Conservation (phyloP, 148 eudicot species). For the Vaccinium vitisidaea region DNA sequence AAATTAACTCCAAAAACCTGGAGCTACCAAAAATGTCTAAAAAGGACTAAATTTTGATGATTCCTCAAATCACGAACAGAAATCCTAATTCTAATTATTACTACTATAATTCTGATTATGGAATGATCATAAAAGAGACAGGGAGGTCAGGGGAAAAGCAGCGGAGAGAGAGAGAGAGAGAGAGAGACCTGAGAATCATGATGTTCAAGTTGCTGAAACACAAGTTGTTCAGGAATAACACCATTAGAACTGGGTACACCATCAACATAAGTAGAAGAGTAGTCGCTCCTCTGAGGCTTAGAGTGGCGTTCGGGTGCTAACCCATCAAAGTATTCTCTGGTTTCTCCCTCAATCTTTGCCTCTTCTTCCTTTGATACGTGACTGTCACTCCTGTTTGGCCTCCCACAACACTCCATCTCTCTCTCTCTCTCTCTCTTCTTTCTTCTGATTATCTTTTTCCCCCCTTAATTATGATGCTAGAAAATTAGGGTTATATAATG, state of each 20-base stretch:
- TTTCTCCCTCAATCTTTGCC: constrained; percentile 50
- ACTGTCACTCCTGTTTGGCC: constrained; percentile 75
- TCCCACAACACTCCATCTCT: constrained; percentile 43
- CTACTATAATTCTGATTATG: no score
- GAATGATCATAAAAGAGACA: no score
- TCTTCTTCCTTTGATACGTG: constrained; percentile 68
- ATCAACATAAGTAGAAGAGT: constrained; percentile 51
- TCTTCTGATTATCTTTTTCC: background rate
- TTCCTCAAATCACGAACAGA: no score
- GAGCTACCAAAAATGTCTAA: no score
- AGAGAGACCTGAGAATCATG: constrained; percentile 37
- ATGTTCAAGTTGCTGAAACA: constrained; percentile 62
- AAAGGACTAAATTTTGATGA: no score
- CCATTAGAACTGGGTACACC: constrained; percentile 29
- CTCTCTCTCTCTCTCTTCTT: constrained; percentile 9
- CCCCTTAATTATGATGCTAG: background rate
- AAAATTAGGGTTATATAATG: background rate
- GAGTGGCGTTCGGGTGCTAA: constrained; percentile 76
- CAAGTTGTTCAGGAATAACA: constrained; percentile 59
- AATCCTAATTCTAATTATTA: no score
- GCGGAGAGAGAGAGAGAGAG: no score
- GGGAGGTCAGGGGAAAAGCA: no score
- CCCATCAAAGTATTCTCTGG: constrained; percentile 60
- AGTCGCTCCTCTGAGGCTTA: constrained; percentile 87
- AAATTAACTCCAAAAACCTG: no score